Conservation (phyloP, 805 yeast genomes). For the Pichia nanzhaoensis region DNA sequence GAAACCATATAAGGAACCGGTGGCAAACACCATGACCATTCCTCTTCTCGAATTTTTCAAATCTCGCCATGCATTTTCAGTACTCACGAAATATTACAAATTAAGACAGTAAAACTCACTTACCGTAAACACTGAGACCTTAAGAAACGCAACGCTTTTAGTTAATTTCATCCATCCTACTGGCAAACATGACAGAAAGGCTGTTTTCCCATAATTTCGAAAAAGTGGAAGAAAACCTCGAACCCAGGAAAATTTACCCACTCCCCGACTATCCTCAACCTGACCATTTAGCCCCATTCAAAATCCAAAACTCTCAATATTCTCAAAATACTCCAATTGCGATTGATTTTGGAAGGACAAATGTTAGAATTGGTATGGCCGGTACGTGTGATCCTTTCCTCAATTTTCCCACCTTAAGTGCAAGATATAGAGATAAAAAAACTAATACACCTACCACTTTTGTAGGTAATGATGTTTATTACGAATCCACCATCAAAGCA, state of each 20-base stretch:
- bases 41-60: too few relatives aligned
- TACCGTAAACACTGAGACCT: too few relatives aligned
- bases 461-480: slow-evolving; percentile 74
- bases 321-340: slow-evolving; percentile 66
- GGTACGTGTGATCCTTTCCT: slow-evolving; percentile 44
- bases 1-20: too few relatives aligned
- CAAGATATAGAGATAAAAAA: slow-evolving; percentile 76
- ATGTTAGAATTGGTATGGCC: slow-evolving; percentile 54
- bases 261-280: slow-evolving; percentile 38
- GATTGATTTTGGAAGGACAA: slow-evolving; percentile 73
- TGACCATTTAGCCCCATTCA: slow-evolving; percentile 38
- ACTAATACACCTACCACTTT: slow-evolving; percentile 54
- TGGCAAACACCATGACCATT: slow-evolving; percentile 1
- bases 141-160: too few relatives aligned
- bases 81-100: too few relatives aligned
- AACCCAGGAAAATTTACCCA: slow-evolving; percentile 38
- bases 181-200: slow-evolving; percentile 4
- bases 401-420: slow-evolving; percentile 58
- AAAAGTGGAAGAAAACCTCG: slow-evolving; percentile 26
- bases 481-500: slow-evolving; percentile 63
- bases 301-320: slow-evolving; percentile 33
- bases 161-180: neutral
- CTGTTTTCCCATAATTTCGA: slow-evolving; percentile 8
- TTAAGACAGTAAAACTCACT: too few relatives aligned
- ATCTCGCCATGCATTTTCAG: neutral